phyloP scores from a whole-genome alignment of 148 eudicot genomes.

The Diospyros kaki region DNA sequence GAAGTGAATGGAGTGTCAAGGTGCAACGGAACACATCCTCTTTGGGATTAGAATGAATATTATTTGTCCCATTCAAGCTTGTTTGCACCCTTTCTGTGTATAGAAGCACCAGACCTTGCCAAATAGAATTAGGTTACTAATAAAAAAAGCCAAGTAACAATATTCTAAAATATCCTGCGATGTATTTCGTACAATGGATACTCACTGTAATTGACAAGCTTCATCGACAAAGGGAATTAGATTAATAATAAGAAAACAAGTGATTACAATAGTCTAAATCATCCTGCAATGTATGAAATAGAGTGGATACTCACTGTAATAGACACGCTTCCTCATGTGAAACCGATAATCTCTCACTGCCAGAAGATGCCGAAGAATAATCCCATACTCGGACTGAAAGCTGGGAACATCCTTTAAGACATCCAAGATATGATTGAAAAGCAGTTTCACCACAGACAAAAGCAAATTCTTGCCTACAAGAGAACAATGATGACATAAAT shows the following conservation, averaged over 20 bases:
- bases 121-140: slow-evolving; percentile 12
- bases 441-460: slow-evolving; percentile 66
- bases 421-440: slow-evolving; percentile 76
- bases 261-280: neutral
- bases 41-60: slow-evolving; percentile 44
- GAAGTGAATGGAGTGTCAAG: slow-evolving; percentile 71
- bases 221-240: slow-evolving; percentile 28
- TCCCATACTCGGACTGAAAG: slow-evolving; percentile 86
- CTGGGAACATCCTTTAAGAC: slow-evolving; percentile 72
- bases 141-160: neutral
- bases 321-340: slow-evolving; percentile 72
- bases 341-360: slow-evolving; percentile 58
- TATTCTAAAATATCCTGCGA: neutral
- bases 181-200: slow-evolving; percentile 10
- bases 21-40: slow-evolving; percentile 72
- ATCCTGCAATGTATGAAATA: neutral
- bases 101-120: slow-evolving; percentile 63
- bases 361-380: slow-evolving; percentile 72
- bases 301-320: slow-evolving; percentile 57
- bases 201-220: slow-evolving; percentile 76
- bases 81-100: slow-evolving; percentile 67
- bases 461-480: slow-evolving; percentile 51
- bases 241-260: slow-evolving; percentile 10
- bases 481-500: slow-evolving; percentile 9
- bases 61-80: slow-evolving; percentile 45